These are phyloP conservation scores for Chytriomyces sp. DNA, from an alignment of 192 early-diverging fungal genomes.

Conservation along the genomic window DNA sequence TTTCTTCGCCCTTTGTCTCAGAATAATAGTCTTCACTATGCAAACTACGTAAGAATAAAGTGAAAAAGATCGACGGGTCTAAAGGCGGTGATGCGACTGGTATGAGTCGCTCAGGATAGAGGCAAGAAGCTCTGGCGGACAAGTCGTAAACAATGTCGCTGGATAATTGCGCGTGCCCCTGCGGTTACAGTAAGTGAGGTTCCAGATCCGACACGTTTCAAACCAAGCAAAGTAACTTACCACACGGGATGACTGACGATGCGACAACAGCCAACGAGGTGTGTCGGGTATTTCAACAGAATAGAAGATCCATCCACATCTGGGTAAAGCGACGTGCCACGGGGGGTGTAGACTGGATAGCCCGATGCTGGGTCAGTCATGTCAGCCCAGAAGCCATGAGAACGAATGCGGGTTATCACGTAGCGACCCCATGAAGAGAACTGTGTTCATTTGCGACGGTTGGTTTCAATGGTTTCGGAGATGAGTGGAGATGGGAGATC, in stretches of 20 bases:
- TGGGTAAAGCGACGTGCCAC: slow-evolving; percentile 80
- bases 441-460: slow-evolving; percentile 35
- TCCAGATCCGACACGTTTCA: background rate
- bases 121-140: slow-evolving; percentile 58
- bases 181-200: background rate
- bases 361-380: slow-evolving; percentile 91
- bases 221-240: too few species aligned
- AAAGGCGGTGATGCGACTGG: background rate
- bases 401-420: slow-evolving; percentile 56
- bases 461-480: background rate
- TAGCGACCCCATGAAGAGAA: slow-evolving; percentile 73
- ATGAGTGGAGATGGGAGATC: background rate
- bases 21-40: too few species aligned
- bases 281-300: slow-evolving; percentile 74
- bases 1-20: too few species aligned
- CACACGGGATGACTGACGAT: slow-evolving; percentile 85
- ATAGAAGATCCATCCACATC: slow-evolving; percentile 82
- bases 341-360: slow-evolving; percentile 68
- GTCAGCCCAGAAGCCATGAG: slow-evolving; percentile 80
- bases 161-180: slow-evolving; percentile 85
- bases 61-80: too few species aligned
- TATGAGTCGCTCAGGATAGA: slow-evolving; percentile 32
- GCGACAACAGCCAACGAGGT: slow-evolving; percentile 82
- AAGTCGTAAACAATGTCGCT: slow-evolving; percentile 80
- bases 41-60: too few species aligned